phyloP scores from a whole-genome alignment of 352 stramenopile species.

The Phytophthora multivora region DNA sequence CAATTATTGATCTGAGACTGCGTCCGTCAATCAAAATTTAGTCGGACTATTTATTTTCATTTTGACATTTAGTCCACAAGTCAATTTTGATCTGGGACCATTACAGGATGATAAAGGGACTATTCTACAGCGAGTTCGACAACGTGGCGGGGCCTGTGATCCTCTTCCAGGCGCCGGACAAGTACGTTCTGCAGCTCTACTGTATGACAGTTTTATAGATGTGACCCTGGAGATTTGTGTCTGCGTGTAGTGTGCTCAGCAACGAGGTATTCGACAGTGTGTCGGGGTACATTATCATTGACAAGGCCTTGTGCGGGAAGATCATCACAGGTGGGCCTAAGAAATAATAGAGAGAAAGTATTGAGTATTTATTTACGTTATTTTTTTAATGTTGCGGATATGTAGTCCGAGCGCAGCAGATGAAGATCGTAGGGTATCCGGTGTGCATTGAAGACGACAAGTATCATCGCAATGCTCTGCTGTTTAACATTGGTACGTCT shows the following conservation, averaged over 20 bases:
- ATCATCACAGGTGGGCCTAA: conserved; percentile 70
- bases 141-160: conserved; percentile 91
- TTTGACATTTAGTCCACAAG: too few relatives aligned
- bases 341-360: not conserved
- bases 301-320: conserved; percentile 87
- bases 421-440: conserved; percentile 88
- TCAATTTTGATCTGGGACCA: too few relatives aligned
- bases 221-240: not conserved
- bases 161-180: conserved; percentile 84
- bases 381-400: not conserved
- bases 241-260: conserved; percentile 64
- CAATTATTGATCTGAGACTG: conserved; percentile 18
- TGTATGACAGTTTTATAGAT: not conserved
- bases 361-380: conserved; percentile 8
- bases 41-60: not conserved
- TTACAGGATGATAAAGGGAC: conserved; percentile 84
- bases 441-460: conserved; percentile 91
- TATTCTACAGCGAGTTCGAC: conserved; percentile 94
- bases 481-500: conserved; percentile 82
- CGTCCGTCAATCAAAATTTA: conserved; percentile 9
- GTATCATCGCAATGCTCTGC: conserved; percentile 88
- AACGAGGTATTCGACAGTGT: conserved; percentile 87
- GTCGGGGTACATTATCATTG: conserved; percentile 90
- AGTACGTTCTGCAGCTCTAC: conserved; percentile 46
- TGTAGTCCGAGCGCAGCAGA: conserved; percentile 70